These are phyloP conservation scores for Candida germanica DNA, from an alignment of 805 yeast genomes.

Conservation along the genomic window DNA sequence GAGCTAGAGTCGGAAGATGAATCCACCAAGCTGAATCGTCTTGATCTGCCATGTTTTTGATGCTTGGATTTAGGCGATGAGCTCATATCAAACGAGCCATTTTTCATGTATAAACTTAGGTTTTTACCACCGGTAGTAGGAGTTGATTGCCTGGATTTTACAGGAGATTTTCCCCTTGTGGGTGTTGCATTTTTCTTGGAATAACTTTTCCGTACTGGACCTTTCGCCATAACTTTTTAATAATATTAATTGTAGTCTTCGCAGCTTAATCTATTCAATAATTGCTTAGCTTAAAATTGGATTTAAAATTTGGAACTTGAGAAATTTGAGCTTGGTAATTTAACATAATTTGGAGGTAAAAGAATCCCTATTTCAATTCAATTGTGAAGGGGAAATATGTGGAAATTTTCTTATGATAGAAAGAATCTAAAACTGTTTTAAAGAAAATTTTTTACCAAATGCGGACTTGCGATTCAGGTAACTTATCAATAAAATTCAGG, in stretches of 20 bases:
- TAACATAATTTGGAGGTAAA: background rate
- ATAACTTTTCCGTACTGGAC: constrained; percentile 3
- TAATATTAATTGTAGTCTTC: background rate
- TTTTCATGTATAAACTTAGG: constrained; percentile 22
- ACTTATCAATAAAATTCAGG: too few species aligned
- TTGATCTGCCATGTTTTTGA: background rate
- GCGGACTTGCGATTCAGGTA: too few species aligned
- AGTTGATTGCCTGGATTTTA: constrained; percentile 8
- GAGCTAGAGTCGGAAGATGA: constrained; percentile 23
- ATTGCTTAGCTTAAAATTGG: background rate
- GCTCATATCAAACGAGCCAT: constrained; percentile 9
- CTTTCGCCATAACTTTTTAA: constrained; percentile 6
- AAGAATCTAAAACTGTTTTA: too few species aligned
- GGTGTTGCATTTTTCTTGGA: constrained; percentile 5
- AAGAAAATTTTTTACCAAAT: too few species aligned
- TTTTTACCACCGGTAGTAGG: constrained; percentile 31
- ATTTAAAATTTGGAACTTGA: background rate
- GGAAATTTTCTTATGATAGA: too few species aligned
- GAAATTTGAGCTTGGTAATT: background rate
- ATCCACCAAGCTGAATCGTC: constrained; percentile 36
- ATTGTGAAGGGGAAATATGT: too few species aligned
- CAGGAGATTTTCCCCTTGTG: constrained; percentile 12
- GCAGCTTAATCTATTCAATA: background rate
- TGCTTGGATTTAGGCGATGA: constrained; percentile 8
- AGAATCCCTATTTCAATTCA: background rate